Conservation (phyloP, 768 basidiomycete genomes). For the Kwoniella dejecticola region DNA sequence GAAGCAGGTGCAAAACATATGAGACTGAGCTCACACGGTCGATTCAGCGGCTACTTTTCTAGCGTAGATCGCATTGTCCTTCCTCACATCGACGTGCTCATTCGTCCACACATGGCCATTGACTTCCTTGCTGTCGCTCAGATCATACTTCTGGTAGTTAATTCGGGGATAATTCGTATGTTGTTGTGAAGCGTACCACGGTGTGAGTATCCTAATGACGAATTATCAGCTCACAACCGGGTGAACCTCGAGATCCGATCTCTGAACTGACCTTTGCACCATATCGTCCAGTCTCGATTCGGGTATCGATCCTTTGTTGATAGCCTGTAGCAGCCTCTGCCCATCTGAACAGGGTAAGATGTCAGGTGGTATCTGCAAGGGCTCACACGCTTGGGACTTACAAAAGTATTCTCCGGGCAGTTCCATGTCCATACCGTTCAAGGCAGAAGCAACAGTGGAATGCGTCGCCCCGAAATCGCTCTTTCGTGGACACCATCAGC, state of each 20-base stretch:
- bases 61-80: slow-evolving; percentile 61
- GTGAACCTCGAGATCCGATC: no score
- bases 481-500: slow-evolving; percentile 10
- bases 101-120: slow-evolving; percentile 34
- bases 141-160: slow-evolving; percentile 57
- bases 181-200: slow-evolving; percentile 61
- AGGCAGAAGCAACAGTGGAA: slow-evolving; percentile 37
- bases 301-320: slow-evolving; percentile 39
- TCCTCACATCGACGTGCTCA: slow-evolving; percentile 62
- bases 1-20: no score
- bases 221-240: slow-evolving; percentile 12
- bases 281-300: slow-evolving; percentile 47
- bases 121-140: slow-evolving; percentile 29
- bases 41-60: slow-evolving; percentile 48
- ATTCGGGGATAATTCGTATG: slow-evolving; percentile 67
- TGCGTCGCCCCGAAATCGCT: slow-evolving; percentile 51
- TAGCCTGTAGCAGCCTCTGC: slow-evolving; percentile 31
- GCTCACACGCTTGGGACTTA: slow-evolving; percentile 9
- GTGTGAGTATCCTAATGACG: slow-evolving; percentile 44
- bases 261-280: slow-evolving; percentile 43
- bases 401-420: slow-evolving; percentile 41
- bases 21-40: slow-evolving; percentile 43
- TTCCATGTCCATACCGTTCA: slow-evolving; percentile 51
- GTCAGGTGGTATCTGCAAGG: neutral
- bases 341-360: slow-evolving; percentile 21